Conservation (phyloP, 768 basidiomycete species). For the Leucocoprinus birnbaumii region DNA sequence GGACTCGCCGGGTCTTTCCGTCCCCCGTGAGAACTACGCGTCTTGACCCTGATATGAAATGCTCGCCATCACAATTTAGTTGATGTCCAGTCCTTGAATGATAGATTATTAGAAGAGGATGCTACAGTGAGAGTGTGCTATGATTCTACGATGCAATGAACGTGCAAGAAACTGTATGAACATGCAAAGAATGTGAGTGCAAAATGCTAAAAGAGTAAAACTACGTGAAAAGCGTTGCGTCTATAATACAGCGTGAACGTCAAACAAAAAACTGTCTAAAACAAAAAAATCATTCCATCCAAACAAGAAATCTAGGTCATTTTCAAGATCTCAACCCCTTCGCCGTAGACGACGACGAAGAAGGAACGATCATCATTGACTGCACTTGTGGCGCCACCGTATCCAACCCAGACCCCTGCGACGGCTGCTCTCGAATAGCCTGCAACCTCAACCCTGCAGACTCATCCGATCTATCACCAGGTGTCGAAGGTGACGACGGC, state of each 20-base stretch:
- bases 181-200: conserved; percentile 11
- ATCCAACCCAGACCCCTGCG: conserved; percentile 11
- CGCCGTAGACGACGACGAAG: background rate
- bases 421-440: conserved; percentile 4
- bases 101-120: background rate
- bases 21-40: conserved; percentile 22
- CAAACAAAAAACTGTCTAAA: conserved; percentile 10
- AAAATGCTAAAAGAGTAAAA: background rate
- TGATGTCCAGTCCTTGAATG: no score
- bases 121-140: background rate
- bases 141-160: conserved; percentile 3
- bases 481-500: conserved; percentile 9
- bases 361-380: background rate
- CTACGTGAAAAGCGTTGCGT: background rate
- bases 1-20: conserved; percentile 32
- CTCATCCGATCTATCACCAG: conserved; percentile 7
- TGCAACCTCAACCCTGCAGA: background rate
- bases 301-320: no score
- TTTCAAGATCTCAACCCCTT: conserved; percentile 1
- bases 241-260: conserved; percentile 9
- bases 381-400: background rate
- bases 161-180: background rate
- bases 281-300: no score
- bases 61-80: no score
- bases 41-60: background rate